These are phyloP conservation scores for Inonotus hispidus DNA, from an alignment of 1,284 basidiomycete species.

Conservation along the genomic window DNA sequence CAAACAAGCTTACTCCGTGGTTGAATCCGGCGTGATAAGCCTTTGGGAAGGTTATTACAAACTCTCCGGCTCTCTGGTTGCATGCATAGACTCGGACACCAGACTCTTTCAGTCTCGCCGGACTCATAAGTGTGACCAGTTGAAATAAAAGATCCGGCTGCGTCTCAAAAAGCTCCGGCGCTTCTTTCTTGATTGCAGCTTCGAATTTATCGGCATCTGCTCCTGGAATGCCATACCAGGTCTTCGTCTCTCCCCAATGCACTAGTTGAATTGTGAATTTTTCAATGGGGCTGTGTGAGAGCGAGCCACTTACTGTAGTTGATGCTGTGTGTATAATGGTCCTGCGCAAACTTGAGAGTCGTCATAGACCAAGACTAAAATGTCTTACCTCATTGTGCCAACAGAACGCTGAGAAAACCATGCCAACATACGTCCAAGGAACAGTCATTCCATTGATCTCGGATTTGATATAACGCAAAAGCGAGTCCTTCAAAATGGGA, in stretches of 20 bases:
- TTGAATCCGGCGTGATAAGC: constrained; percentile 99
- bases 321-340: constrained; percentile 96
- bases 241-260: constrained; percentile 99
- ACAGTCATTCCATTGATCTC: constrained; percentile 99
- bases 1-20: constrained; percentile 70
- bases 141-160: constrained; percentile 97
- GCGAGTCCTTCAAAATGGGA: constrained; percentile 83
- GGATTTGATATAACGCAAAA: constrained; percentile 92
- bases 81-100: constrained; percentile 94
- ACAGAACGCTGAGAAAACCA: constrained; percentile 99
- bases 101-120: constrained; percentile 77
- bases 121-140: constrained; percentile 97
- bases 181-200: constrained; percentile 90
- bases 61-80: constrained; percentile 97
- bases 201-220: constrained; percentile 95
- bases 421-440: constrained; percentile 99
- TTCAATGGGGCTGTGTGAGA: constrained; percentile 12
- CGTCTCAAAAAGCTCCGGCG: constrained; percentile 97
- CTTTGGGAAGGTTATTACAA: constrained; percentile 96
- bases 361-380: neutral
- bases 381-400: constrained; percentile 94
- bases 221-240: constrained; percentile 98
- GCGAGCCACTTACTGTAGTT: constrained; percentile 71
- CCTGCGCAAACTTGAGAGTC: constrained; percentile 38
- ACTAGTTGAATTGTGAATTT: constrained; percentile 44